phyloP scores from a whole-genome alignment of 805 yeast species.

The Isabelozyma rhagii region DNA sequence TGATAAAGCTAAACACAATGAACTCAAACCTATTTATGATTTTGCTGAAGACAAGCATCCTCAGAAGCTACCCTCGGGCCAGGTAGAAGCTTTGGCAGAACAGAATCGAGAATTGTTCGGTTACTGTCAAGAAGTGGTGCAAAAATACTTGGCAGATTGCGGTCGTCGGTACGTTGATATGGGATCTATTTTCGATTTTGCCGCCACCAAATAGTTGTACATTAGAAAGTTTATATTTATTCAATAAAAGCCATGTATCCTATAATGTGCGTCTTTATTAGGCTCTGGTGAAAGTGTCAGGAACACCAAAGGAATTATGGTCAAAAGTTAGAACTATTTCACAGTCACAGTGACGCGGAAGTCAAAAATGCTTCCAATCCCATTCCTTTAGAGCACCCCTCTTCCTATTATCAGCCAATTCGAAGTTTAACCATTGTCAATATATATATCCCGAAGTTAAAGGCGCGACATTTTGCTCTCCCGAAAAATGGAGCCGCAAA shows the following conservation, averaged over 20 bases:
- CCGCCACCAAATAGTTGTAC: neutral
- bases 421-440: no score
- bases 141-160: constrained; percentile 71
- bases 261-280: neutral
- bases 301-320: no score
- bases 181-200: constrained; percentile 68
- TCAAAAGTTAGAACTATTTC: no score
- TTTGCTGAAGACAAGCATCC: constrained; percentile 14
- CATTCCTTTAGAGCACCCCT: no score
- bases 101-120: constrained; percentile 68
- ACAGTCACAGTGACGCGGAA: no score
- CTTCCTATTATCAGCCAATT: no score
- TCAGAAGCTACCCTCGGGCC: constrained; percentile 43
- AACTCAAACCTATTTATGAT: constrained; percentile 53
- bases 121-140: constrained; percentile 54
- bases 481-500: no score
- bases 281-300: no score
- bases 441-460: no score
- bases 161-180: constrained; percentile 89
- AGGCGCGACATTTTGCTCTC: no score
- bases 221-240: neutral
- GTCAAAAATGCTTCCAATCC: no score
- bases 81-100: constrained; percentile 71
- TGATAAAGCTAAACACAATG: constrained; percentile 63
- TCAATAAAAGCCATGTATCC: neutral